Percentiles rank a stretch among this genome's conserved stretches.
phyloP scores from a whole-genome alignment of 345 rosid species.

The Corchorus olitorius region DNA sequence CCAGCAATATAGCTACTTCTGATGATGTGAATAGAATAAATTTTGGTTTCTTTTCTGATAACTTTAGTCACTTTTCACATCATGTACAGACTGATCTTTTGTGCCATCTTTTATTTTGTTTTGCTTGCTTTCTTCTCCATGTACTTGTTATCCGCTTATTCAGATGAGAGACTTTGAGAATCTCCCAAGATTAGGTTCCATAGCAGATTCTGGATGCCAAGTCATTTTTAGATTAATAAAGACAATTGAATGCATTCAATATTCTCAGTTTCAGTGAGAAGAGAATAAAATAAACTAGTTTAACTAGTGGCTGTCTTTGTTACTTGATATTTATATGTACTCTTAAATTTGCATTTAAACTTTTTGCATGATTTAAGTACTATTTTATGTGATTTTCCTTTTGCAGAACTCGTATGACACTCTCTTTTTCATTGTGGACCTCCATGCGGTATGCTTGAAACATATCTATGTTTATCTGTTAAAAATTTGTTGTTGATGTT shows the following conservation, averaged over 20 bases:
- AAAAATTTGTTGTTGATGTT: background rate
- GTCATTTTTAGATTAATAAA: background rate
- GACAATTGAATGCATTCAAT: background rate
- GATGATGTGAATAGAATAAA: background rate
- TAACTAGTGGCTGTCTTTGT: slow-evolving; percentile 8
- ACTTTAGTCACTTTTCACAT: background rate
- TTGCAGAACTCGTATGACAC: slow-evolving; percentile 84
- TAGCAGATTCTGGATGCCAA: background rate
- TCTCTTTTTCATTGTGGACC: slow-evolving; percentile 82
- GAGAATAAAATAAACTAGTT: background rate
- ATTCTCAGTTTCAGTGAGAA: background rate
- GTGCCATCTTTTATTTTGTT: background rate
- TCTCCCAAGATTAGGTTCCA: background rate
- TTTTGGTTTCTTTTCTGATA: background rate
- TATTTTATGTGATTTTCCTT: slow-evolving; percentile 14
- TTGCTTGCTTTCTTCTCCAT: slow-evolving; percentile 1
- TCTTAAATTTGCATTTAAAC: background rate
- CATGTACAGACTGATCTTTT: background rate
- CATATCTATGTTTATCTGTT: background rate
- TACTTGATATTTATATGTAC: background rate
- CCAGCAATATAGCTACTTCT: background rate
- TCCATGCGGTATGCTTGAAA: slow-evolving; percentile 71
- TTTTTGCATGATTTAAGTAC: background rate
- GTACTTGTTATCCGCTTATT: background rate
- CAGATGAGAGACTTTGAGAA: background rate